Percentiles rank a stretch among this genome's conserved stretches.
Conservation (phyloP, 192 early-diverging fungal genomes). For the Gryganskiella cystojenkinii region DNA sequence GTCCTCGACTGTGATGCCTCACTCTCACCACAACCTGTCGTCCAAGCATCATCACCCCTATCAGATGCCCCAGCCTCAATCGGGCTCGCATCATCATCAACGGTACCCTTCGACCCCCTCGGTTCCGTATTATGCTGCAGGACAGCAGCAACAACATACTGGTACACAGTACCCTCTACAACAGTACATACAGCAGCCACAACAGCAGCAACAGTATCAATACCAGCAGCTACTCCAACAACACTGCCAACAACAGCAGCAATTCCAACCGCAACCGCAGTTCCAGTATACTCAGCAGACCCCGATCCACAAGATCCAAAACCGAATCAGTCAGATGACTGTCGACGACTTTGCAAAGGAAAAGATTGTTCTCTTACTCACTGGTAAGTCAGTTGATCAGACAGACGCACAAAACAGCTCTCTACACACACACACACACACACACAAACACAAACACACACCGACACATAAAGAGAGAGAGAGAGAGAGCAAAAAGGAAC, state of each 20-base stretch:
- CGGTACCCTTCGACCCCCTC: too few species aligned
- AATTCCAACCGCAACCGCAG: constrained; percentile 6
- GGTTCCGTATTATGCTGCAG: too few species aligned
- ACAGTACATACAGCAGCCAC: constrained; percentile 7
- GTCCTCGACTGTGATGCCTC: not conserved
- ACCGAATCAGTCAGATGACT: constrained; percentile 37
- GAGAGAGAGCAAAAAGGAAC: not conserved
- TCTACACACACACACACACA: constrained; percentile 1
- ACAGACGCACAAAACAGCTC: not conserved
- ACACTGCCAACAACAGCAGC: not conserved
- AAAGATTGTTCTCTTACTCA: constrained; percentile 46
- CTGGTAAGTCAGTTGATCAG: constrained; percentile 42
- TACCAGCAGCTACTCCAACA: constrained; percentile 8
- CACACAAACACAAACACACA: not conserved
- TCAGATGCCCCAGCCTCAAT: too few species aligned
- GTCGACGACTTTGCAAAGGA: constrained; percentile 45
- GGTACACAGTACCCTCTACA: constrained; percentile 19
- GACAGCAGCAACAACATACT: not conserved
- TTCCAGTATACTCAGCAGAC: constrained; percentile 7
- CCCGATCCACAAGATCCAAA: constrained; percentile 38
- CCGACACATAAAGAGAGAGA: not conserved
- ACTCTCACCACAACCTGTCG: too few species aligned
- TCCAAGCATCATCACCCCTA: too few species aligned
- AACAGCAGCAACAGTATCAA: constrained; percentile 8
- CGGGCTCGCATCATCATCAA: not conserved